Base-by-base conservation (phyloP, 768 basidiomycete genomes). In the Suillus paluster region DNA sequence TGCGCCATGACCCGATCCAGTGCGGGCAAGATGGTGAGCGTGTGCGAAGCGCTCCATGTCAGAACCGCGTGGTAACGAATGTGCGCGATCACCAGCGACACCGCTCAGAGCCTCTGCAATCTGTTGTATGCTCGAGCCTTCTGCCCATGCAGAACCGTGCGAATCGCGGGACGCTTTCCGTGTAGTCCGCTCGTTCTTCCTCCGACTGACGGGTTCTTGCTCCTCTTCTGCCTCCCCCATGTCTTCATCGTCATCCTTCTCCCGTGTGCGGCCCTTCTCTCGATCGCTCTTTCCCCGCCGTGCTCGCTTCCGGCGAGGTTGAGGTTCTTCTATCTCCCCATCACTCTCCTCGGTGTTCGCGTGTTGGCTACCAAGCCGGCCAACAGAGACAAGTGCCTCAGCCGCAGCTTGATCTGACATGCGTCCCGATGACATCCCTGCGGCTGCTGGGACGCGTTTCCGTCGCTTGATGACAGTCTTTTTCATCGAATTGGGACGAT, bases 391-490 rank as follows among this genome's bases (percentile, higher is more conserved):
- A 48, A 95, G 86, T 4, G 92, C 89, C 77, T 95, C 94, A 12
- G 94, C 94, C 2, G 94, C 94, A 41, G 92, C 92, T 71, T 94
- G 92, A 72, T 95, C 94, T 12, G 89, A 84, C 80, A 92, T 83
- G 33, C 83, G 80, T 67, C 78, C 80, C 60, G 67, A 81, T 66
- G 65, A 80, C 73, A 75, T 73, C 64, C 75, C 71, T 61, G 75
- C 83, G 21, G 91, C 94, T 56, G 97, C 96, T 39, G 97, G 95
- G 45, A 99, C 96, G 67, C 97, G 90, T 78, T 99, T 99, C 66
- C 97, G 84, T 38, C 97, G 86, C 80, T 99, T 99, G 84, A 99
- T 99, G 67, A 97, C 94, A 5, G 94, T 92, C 82, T 99, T 98
- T 79, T 97, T 99, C 95, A 99, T 97, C 64, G 95, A 94, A 66